phyloP scores from a whole-genome alignment of 495 filamentous ascomycete species.

The Lindgomyces ingoldianus region DNA sequence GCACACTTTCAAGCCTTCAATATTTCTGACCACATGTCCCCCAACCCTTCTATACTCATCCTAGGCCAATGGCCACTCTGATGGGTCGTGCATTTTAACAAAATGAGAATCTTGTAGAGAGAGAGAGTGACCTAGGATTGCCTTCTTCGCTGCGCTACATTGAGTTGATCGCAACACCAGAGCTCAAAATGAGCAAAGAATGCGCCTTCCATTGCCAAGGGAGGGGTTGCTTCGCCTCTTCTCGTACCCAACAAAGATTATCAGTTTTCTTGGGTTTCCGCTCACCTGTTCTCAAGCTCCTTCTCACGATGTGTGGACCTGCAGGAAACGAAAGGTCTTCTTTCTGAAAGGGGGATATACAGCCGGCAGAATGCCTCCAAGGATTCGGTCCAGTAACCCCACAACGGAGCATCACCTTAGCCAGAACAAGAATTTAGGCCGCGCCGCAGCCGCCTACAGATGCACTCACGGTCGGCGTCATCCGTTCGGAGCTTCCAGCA shows the following conservation, averaged over 20 bases:
- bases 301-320: not conserved
- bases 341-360: not conserved
- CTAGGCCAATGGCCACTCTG: too few species aligned
- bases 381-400: not conserved
- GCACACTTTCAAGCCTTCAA: not conserved
- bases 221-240: not conserved
- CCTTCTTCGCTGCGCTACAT: not conserved
- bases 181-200: not conserved
- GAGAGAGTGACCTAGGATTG: too few species aligned
- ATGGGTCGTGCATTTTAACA: too few species aligned
- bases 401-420: too few species aligned
- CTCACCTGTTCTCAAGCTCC: not conserved
- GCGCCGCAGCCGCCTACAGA: not conserved
- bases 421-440: not conserved
- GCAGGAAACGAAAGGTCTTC: not conserved
- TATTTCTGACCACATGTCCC: too few species aligned
- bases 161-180: not conserved
- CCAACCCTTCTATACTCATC: too few species aligned
- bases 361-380: not conserved
- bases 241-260: not conserved
- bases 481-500: not conserved
- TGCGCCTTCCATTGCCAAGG: not conserved
- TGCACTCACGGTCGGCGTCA: constrained; percentile 8
- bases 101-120: too few species aligned
- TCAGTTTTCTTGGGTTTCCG: not conserved